Evolutionary conservation across 495 filamentous ascomycete species (phyloP).

Genomic region (Chlorociboria aeruginascens): DNA sequence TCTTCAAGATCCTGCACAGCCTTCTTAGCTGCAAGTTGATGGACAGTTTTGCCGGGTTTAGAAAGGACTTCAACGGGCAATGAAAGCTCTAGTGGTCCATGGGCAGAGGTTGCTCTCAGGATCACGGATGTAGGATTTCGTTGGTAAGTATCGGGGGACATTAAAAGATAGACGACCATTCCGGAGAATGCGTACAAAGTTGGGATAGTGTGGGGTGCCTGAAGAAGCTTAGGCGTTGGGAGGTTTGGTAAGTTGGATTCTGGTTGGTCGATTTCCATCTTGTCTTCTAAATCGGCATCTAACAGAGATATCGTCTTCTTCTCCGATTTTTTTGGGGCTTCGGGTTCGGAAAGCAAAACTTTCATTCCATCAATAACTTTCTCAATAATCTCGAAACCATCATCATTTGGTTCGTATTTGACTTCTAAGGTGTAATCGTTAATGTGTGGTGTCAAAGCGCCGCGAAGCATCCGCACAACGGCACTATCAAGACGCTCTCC

Average conservation of each 20-base stretch:
- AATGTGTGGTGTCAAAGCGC: slow-evolving; percentile 48
- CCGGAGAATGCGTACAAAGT: slow-evolving; percentile 52
- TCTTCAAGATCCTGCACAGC: slow-evolving; percentile 58
- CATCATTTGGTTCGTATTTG: slow-evolving; percentile 37
- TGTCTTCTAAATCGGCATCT: slow-evolving; percentile 33
- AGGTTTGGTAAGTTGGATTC: slow-evolving; percentile 34
- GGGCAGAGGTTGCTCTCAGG: slow-evolving; percentile 38
- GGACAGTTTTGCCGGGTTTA: slow-evolving; percentile 42
- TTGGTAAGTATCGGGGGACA: slow-evolving; percentile 35
- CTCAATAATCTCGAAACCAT: slow-evolving; percentile 47
- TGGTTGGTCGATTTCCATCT: slow-evolving; percentile 21
- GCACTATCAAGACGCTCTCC: slow-evolving; percentile 50
- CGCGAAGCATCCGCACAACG: slow-evolving; percentile 61
- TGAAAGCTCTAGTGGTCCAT: slow-evolving; percentile 45
- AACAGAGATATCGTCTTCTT: slow-evolving; percentile 42
- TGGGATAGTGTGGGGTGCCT: slow-evolving; percentile 50
- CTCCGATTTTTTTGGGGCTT: background rate
- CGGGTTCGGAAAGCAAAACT: slow-evolving; percentile 16
- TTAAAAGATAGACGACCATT: slow-evolving; percentile 49
- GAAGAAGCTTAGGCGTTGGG: slow-evolving; percentile 39
- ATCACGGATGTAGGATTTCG: slow-evolving; percentile 40
- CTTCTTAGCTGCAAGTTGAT: slow-evolving; percentile 58
- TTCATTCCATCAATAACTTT: slow-evolving; percentile 33
- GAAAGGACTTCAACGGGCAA: slow-evolving; percentile 45
- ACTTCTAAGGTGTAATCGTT: slow-evolving; percentile 47